These are phyloP conservation scores for Apiospora hydei DNA, from an alignment of 2,329 filamentous ascomycete genomes.

Conservation along the genomic window DNA sequence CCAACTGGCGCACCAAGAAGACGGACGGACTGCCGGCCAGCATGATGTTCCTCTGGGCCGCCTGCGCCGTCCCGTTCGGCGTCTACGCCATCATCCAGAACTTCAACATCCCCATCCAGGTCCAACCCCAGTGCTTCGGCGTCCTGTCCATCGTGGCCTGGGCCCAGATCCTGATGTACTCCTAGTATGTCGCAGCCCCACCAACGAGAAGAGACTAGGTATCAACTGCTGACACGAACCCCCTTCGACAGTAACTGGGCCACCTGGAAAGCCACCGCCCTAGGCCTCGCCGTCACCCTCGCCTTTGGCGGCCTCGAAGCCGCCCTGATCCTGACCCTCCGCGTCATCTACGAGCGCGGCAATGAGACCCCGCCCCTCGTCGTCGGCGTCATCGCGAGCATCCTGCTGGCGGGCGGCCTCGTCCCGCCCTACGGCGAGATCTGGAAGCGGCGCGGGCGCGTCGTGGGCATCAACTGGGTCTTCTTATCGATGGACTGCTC, in stretches of 20 bases:
- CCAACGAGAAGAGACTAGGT: not conserved
- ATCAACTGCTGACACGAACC: not conserved
- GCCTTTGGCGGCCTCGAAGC: slow-evolving; percentile 62
- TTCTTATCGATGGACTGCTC: slow-evolving; percentile 67
- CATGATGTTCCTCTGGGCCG: slow-evolving; percentile 72
- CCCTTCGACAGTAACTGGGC: slow-evolving; percentile 49
- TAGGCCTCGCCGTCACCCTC: slow-evolving; percentile 48
- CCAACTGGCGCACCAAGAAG: slow-evolving; percentile 66
- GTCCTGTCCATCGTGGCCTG: slow-evolving; percentile 47
- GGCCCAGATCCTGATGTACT: slow-evolving; percentile 48
- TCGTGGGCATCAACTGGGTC: slow-evolving; percentile 66
- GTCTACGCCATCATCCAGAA: slow-evolving; percentile 49
- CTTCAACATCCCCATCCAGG: slow-evolving; percentile 52
- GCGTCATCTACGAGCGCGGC: slow-evolving; percentile 61
- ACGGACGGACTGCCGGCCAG: slow-evolving; percentile 65
- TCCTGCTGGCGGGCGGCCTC: slow-evolving; percentile 63
- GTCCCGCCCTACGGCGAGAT: slow-evolving; percentile 68
- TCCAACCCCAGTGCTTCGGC: slow-evolving; percentile 53
- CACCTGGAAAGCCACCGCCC: slow-evolving; percentile 51
- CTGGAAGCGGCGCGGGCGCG: slow-evolving; percentile 66
- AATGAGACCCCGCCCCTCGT: slow-evolving; percentile 60
- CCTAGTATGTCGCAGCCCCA: slow-evolving; percentile 33
- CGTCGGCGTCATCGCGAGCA: slow-evolving; percentile 64
- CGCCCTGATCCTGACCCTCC: slow-evolving; percentile 63
- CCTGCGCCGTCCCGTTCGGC: slow-evolving; percentile 56